Base-by-base conservation (phyloP, 2,329 filamentous ascomycete species). In the Xylaria multiplex region DNA sequence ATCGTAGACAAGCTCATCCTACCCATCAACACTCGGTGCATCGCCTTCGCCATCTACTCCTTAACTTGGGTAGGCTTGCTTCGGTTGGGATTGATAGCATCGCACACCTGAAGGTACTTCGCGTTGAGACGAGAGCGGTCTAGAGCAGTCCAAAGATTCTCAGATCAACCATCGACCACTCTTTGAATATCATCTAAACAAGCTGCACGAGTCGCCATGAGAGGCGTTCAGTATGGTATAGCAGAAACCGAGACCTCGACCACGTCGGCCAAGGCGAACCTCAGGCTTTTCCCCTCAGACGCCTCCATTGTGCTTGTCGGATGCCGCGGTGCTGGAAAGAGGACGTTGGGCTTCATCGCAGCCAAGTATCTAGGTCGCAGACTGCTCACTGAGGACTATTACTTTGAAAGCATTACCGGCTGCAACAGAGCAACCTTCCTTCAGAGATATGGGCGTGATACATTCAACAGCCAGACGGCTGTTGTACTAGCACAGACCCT, bases 251-350 rank as follows among this genome's bases (percentile, higher is more conserved):
- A 70, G 50, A 63, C 59, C 46, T 40, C 67, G 52, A 59, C 46
- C 45, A 30, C 61, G 6, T 52, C 66, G 24, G 50, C 62, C 13
- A 73, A 66, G 61, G 52, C 76, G 48, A 82, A 82, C 65, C 73
- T 76, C 67, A 78, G 80, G 59, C 64, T 77, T 64, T 91, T 90
- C 72, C 79, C 84, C 19, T 76, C 82, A 1, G 84, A 90, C 77
- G 87, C 89, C 9, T 91, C 90, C 0, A 87, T 93, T 60, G 87
- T 93, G 24, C 81, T 93, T 49, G 85, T 93, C 30, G 91, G 91
- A 27, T 88, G 91, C 66, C 86, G 88, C 40, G 90, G 91, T 19
- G 88, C 89, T 6, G 91, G 91, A 8, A 93, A 93, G 76, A 88
- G 89, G 45, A 91, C 89, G 19, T 80, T 93, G 30, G 91, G 89